Evolutionary conservation across 371 early-diverging fungal species (phyloP), one percentile per base, ranked within the genome.

Genomic region (Zopfochytrium polystomum): DNA sequence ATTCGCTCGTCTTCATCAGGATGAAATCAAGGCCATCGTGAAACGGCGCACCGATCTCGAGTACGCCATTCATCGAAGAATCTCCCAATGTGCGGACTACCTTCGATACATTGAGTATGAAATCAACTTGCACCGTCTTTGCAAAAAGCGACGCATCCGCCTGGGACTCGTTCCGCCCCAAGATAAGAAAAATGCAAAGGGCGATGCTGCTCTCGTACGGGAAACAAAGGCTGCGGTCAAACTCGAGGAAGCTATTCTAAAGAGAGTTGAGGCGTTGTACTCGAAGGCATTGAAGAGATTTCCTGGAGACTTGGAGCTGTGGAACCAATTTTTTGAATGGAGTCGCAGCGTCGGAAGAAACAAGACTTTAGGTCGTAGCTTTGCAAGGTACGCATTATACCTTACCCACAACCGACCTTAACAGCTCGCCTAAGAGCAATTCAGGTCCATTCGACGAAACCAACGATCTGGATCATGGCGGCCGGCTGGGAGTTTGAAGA

Each of bases 51-150:
- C 90, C 26, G 84, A 85, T 53, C 89, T 90, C 58, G 96, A 95
- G 72, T 93, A 92, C 65, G 80, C 88, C 9, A 72, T 95, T 49
- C 85, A 88, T 62, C 81, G 93, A 33, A 85, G 91, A 56, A 83
- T 85, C 43, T 64, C 81, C 27, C 80, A 85, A 51, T 82, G 88
- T 53, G 81, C 84, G 13, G 95, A 95, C 57, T 97, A 82, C 67
- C 74, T 95, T 30, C 84, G 90, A 31, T 91, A 91, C 74, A 91
- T 95, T 52, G 91, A 91, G 60, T 97, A 92, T 75, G 98, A 97
- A 68, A 88, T 87, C 76, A 91, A 90, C 67, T 79, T 95, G 33
- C 94, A 95, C 48, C 72, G 83, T 27, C 74, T 94, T 54, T 81
- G 94, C n/a, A 80, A 76, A 67, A 89, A 90, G 67, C 82, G 98